phyloP scores from a whole-genome alignment of 345 rosid genomes.

The Reutealis trisperma region DNA sequence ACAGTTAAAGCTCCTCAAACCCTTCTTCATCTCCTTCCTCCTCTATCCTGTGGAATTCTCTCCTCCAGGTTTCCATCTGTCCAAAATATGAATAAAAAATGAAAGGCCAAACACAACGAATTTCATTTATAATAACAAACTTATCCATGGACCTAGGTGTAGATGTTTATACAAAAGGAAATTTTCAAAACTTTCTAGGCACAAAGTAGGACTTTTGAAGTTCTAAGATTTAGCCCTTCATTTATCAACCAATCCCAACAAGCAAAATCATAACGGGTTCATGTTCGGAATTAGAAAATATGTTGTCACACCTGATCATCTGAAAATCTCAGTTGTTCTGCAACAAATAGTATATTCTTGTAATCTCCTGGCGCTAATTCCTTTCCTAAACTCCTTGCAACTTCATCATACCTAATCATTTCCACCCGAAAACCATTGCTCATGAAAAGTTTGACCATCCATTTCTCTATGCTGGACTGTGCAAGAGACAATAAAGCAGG shows the following conservation, averaged over 20 bases:
- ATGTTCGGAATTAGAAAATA: conserved; percentile 14
- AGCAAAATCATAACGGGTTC: conserved; percentile 1
- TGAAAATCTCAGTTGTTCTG: conserved; percentile 76
- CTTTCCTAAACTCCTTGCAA: conserved; percentile 58
- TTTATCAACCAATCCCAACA: neutral
- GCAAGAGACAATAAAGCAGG: conserved; percentile 11
- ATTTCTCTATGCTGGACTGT: conserved; percentile 52
- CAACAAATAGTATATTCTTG: conserved; percentile 56
- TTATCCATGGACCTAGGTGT: neutral
- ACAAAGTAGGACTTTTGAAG: neutral
- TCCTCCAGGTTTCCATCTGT: conserved; percentile 86
- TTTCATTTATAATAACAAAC: no score
- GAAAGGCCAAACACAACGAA: neutral
- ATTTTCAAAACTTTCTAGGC: neutral
- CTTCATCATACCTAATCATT: conserved; percentile 47
- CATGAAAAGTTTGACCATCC: conserved; percentile 73
- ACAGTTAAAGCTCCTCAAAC: conserved; percentile 63
- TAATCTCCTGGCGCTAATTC: conserved; percentile 42
- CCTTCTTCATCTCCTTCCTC: conserved; percentile 95
- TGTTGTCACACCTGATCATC: conserved; percentile 73
- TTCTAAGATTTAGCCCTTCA: neutral
- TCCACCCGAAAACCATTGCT: conserved; percentile 62
- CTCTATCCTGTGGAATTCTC: conserved; percentile 66
- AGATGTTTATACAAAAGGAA: neutral
- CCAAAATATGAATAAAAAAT: neutral